A percentile compares a stretch with the other conserved stretches of the same genome.
Conservation (phyloP, 1,284 basidiomycete genomes). For the Ceratobasidium sp. region DNA sequence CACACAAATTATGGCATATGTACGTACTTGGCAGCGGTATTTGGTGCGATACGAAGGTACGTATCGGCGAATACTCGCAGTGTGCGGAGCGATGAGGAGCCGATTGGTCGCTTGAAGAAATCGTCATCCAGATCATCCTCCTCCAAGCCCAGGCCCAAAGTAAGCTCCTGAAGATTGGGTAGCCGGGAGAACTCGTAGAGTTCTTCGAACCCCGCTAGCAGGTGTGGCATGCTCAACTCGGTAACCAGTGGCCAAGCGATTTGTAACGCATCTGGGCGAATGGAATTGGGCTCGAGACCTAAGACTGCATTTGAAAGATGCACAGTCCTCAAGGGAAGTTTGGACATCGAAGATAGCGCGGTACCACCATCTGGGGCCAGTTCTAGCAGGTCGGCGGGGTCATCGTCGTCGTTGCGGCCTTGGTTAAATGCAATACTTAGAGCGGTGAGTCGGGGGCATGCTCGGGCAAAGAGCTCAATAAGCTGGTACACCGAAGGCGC, state of each 20-base stretch:
- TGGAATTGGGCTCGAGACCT: too few species aligned
- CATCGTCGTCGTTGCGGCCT: background rate
- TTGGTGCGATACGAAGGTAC: too few species aligned
- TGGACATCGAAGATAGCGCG: too few species aligned
- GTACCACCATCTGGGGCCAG: background rate
- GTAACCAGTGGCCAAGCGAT: too few species aligned
- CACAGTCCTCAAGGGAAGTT: background rate
- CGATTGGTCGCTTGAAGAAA: background rate
- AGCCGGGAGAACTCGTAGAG: constrained; percentile 4
- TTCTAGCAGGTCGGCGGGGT: too few species aligned
- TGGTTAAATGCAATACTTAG: background rate
- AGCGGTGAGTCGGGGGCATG: background rate
- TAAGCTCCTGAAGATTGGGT: constrained; percentile 5
- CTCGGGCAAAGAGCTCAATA: too few species aligned
- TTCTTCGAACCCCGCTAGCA: too few species aligned
- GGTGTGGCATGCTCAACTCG: too few species aligned
- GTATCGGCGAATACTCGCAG: background rate
- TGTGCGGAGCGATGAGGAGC: background rate
- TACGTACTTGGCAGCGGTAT: too few species aligned
- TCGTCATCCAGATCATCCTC: background rate
- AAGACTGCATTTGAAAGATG: background rate
- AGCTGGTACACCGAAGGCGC: background rate
- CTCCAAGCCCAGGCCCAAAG: background rate
- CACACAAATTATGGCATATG: too few species aligned
- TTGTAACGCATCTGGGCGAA: too few species aligned